Evolutionary conservation across 1,284 basidiomycete species (phyloP).

Genomic region (Lentinula novae-zelandiae): DNA sequence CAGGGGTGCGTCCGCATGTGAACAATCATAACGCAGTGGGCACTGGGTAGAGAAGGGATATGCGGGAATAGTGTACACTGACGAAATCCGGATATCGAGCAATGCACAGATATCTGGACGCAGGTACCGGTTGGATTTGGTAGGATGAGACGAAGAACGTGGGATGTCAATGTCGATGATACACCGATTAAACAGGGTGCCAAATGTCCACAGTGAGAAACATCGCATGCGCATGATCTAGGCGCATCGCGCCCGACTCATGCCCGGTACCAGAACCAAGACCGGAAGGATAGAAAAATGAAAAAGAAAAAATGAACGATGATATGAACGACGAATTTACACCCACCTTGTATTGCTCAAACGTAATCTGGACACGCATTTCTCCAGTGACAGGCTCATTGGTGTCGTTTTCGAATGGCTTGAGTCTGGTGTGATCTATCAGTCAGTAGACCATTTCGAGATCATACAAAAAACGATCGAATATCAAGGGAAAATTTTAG

Average conservation of each 20-base stretch:
- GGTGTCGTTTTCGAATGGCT: conserved; percentile 52
- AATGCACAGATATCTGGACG: not conserved
- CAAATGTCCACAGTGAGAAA: too few species aligned
- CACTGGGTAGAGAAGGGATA: not conserved
- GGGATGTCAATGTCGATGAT: not conserved
- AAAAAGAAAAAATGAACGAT: not conserved
- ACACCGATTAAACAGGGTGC: not conserved
- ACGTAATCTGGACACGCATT: conserved; percentile 92
- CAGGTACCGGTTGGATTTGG: not conserved
- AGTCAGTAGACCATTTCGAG: not conserved
- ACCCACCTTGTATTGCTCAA: conserved; percentile 85
- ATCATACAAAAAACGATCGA: conserved; percentile 5
- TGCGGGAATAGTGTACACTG: not conserved
- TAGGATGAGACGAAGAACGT: not conserved
- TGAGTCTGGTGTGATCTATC: conserved; percentile 47
- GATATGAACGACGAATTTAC: not conserved
- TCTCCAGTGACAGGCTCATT: conserved; percentile 86
- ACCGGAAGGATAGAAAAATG: not conserved
- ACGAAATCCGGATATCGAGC: not conserved
- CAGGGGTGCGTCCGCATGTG: not conserved
- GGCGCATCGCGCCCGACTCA: too few species aligned
- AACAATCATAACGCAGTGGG: not conserved
- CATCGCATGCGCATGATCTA: too few species aligned
- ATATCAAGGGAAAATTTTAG: not conserved
- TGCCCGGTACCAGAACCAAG: too few species aligned